Conservation (phyloP, 768 basidiomycete species). For the Pilatotrama ljubarskyi region DNA sequence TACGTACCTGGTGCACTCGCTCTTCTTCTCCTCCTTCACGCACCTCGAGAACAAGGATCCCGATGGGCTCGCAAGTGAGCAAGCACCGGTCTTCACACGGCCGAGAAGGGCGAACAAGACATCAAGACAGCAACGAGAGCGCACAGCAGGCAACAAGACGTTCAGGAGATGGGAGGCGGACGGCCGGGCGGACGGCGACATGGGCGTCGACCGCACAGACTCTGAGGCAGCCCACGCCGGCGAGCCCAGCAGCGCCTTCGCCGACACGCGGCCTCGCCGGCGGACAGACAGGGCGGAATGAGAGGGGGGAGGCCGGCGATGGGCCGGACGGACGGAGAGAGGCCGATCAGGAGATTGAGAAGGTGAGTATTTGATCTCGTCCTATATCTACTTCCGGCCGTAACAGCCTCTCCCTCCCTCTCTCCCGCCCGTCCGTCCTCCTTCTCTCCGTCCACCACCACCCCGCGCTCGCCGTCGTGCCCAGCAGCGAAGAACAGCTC, state of each 20-base stretch:
- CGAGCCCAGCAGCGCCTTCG: neutral
- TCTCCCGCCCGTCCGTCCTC: neutral
- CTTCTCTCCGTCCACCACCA: neutral
- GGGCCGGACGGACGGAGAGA: slow-evolving; percentile 3
- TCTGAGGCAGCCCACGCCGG: neutral
- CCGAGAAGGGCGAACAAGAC: neutral
- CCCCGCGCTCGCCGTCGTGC: neutral
- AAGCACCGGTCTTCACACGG: neutral
- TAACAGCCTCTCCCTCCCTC: neutral
- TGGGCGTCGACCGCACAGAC: neutral
- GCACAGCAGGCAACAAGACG: neutral
- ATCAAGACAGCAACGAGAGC: neutral
- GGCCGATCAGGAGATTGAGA: slow-evolving; percentile 7
- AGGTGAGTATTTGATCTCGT: slow-evolving; percentile 8
- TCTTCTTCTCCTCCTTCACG: slow-evolving; percentile 3
- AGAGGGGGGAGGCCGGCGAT: neutral
- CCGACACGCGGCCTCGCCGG: slow-evolving; percentile 2
- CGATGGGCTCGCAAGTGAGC: slow-evolving; percentile 11
- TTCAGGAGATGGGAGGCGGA: neutral
- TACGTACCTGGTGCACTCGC: neutral
- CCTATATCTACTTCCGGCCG: slow-evolving; percentile 10
- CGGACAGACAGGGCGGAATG: neutral
- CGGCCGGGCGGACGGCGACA: neutral
- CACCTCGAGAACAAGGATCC: neutral
- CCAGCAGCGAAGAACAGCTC: neutral